These are phyloP conservation scores for Mucor velutinosus DNA, from an alignment of 371 early-diverging fungal species.

Conservation along the genomic window DNA sequence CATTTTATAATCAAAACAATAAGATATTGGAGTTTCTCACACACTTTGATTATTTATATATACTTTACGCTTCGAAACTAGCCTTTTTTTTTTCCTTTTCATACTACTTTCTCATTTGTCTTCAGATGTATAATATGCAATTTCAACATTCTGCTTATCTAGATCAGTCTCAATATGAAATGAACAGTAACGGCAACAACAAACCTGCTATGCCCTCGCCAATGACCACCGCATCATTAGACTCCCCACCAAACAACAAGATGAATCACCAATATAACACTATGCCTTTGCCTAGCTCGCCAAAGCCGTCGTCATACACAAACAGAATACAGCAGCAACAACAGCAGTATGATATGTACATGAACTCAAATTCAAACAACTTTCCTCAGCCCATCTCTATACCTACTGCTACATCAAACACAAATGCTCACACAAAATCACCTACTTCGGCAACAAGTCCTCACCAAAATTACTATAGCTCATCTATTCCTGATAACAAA, in stretches of 20 bases:
- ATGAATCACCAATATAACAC: conserved; percentile 1
- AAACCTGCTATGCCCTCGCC: conserved; percentile 40
- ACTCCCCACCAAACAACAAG: conserved; percentile 38
- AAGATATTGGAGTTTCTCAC: conserved; percentile 1
- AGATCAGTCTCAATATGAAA: conserved; percentile 14
- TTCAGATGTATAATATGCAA: conserved; percentile 34
- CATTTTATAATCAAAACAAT: conserved; percentile 5
- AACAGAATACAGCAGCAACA: background rate
- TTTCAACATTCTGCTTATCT: conserved; percentile 23
- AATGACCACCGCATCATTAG: conserved; percentile 37
- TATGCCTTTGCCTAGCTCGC: conserved; percentile 14
- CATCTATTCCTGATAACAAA: background rate
- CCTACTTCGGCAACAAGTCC: conserved; percentile 3
- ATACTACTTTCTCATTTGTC: background rate
- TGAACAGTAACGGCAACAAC: conserved; percentile 8
- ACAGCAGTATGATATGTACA: conserved; percentile 27
- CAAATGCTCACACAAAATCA: background rate
- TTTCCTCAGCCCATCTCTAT: conserved; percentile 2
- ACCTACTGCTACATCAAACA: background rate
- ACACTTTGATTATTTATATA: background rate
- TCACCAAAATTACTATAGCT: conserved; percentile 6
- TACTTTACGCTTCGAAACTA: background rate
- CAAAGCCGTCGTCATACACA: conserved; percentile 10
- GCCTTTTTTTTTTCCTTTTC: conserved; percentile 2
- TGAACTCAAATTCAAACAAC: conserved; percentile 20